Base-by-base conservation (phyloP, 345 rosid genomes). In the Limnanthes douglasii region DNA sequence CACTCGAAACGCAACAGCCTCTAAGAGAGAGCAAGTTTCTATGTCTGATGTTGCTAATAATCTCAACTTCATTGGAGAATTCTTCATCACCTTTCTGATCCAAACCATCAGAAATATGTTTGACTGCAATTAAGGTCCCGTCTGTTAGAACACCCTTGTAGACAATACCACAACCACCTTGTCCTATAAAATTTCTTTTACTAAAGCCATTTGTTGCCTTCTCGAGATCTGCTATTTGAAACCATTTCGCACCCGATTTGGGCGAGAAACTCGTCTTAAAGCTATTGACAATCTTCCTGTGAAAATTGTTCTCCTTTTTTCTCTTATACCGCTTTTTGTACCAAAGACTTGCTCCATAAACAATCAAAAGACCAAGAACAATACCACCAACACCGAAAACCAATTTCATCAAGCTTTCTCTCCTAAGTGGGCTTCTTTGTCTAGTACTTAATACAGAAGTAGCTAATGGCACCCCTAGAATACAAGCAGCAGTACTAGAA, bases 41-140 rank as follows among this genome's bases (percentile, higher is more conserved):
- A 46, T 75, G 85, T 53, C 76, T 59, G 9, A 75, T 62, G 33
- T 62, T 75, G 63, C 79, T 68, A 24, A 75, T 68, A 37, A 75
- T 68, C 48, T 75, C 73, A 12, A 75, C 85, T 51, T 75, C 85
- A 11, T 70, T 71, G n/a, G 48, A 30, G 42, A 75, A 68, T 4
- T 75, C 79, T 21, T 54, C 69, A 11, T 75, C 85, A 2, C 71
- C 62, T 38, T 61, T 57, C 1, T 68, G 54, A 34, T 71, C 69
- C 34, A 50, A 12, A 41, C 68, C 73, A 43, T 67, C 73, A 0
- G 54, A 45, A 31, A 68, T 47, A 40, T 65, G 73, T 38, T 75
- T 75, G 21, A 68, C 73, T 1, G 73, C 79, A 9, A 75, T 57
- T 21, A 27, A 5, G n/a, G 69, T 58, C 8, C 79, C 73, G 13